Percentiles rank a stretch among this genome's conserved stretches.
These are phyloP conservation scores for Lachnellula arida DNA, from an alignment of 2,329 filamentous ascomycete genomes.

Conservation along the genomic window DNA sequence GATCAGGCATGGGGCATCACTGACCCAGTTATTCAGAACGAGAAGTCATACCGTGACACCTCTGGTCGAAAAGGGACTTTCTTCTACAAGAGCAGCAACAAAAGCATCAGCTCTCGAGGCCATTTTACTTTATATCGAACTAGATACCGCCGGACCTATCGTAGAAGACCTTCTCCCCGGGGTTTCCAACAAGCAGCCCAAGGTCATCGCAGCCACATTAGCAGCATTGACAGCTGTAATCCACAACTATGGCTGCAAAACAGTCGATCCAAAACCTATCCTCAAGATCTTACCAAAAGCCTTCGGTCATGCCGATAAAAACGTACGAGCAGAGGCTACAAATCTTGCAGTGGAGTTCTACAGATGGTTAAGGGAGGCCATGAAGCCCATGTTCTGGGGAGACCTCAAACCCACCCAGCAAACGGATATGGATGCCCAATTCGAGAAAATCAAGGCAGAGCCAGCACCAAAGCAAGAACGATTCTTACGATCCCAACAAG, in stretches of 20 bases:
- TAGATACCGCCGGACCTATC: conserved; percentile 79
- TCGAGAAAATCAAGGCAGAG: conserved; percentile 89
- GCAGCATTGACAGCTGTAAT: conserved; percentile 77
- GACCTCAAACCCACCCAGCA: conserved; percentile 96
- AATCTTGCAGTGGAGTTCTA: conserved; percentile 92
- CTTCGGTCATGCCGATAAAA: conserved; percentile 96
- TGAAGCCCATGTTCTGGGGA: conserved; percentile 97
- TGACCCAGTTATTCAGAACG: conserved; percentile 47
- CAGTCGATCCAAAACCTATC: conserved; percentile 86
- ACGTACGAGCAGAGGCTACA: conserved; percentile 90
- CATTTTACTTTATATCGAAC: conserved; percentile 80
- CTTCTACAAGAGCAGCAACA: conserved; percentile 80
- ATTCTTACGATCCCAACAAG: conserved; percentile 83
- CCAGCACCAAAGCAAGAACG: conserved; percentile 84
- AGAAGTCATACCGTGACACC: conserved; percentile 68
- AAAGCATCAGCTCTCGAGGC: conserved; percentile 86
- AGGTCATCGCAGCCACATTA: conserved; percentile 73
- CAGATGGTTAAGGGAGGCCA: conserved; percentile 92
- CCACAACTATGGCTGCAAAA: conserved; percentile 92
- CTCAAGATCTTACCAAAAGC: conserved; percentile 84
- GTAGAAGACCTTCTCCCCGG: conserved; percentile 85
- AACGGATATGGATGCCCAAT: conserved; percentile 85
- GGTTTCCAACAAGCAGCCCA: conserved; percentile 84
- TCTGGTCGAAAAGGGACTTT: conserved; percentile 86
- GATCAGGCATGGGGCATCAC: neutral